Evolutionary conservation across 1,284 basidiomycete species (phyloP).

Genomic region (Termitomyces sp.): DNA sequence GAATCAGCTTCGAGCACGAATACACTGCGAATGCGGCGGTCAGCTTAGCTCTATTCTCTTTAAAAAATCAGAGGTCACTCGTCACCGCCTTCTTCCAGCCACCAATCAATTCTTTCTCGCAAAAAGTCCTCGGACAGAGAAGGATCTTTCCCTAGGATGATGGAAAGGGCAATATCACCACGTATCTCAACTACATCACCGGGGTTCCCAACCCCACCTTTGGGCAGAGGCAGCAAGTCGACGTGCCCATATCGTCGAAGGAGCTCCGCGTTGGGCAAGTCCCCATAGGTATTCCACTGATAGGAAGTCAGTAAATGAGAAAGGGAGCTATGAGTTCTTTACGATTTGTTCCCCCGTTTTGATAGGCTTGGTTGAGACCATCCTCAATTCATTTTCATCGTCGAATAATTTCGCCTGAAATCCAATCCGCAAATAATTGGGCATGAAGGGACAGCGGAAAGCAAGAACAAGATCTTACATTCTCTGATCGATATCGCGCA

Average conservation of each 20-base stretch:
- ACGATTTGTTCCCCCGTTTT: conserved; percentile 86
- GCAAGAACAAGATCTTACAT: conserved; percentile 47
- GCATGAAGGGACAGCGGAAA: not conserved
- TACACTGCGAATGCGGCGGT: conserved; percentile 37
- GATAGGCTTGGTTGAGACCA: conserved; percentile 79
- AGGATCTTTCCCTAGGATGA: conserved; percentile 29
- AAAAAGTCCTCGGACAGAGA: conserved; percentile 23
- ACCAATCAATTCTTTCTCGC: conserved; percentile 78
- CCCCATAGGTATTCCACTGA: conserved; percentile 94
- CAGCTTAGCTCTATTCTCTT: not conserved
- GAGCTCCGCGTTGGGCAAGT: conserved; percentile 92
- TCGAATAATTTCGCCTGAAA: conserved; percentile 80
- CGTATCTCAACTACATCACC: conserved; percentile 84
- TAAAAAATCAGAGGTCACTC: conserved; percentile 57
- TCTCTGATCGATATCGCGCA: conserved; percentile 81
- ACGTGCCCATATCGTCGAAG: conserved; percentile 93
- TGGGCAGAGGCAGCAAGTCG: conserved; percentile 62
- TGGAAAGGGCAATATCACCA: conserved; percentile 70
- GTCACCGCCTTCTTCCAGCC: conserved; percentile 85
- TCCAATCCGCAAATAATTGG: conserved; percentile 1
- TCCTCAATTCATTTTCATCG: conserved; percentile 67
- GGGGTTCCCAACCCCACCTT: conserved; percentile 64
- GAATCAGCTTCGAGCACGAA: conserved; percentile 57
- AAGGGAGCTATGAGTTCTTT: conserved; percentile 24
- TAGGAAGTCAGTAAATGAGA: conserved; percentile 2